phyloP scores from a whole-genome alignment of 805 yeast species.

The Kazachstania taianensis region DNA sequence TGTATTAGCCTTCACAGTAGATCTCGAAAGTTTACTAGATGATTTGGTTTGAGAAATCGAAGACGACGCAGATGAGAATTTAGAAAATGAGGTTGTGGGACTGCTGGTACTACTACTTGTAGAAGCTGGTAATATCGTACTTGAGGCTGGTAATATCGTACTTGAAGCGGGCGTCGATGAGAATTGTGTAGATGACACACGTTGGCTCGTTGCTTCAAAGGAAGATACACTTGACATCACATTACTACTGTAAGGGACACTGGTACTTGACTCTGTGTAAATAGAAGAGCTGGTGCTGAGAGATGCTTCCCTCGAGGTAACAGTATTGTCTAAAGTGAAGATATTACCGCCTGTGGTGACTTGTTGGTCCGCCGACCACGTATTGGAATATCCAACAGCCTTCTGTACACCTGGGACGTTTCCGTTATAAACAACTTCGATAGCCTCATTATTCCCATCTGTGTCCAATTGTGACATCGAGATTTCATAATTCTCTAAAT shows the following conservation, averaged over 20 bases:
- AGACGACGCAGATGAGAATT: no score
- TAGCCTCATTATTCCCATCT: constrained; percentile 11
- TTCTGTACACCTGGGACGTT: constrained; percentile 39
- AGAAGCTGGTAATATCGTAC: neutral
- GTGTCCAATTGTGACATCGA: constrained; percentile 43
- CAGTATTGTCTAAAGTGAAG: constrained; percentile 11
- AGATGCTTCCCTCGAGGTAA: constrained; percentile 10
- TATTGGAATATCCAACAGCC: constrained; percentile 40
- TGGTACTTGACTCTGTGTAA: neutral
- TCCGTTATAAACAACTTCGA: constrained; percentile 15
- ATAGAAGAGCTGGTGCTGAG: neutral
- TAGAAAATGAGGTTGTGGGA: neutral
- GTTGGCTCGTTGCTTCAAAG: neutral
- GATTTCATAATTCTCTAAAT: constrained; percentile 46
- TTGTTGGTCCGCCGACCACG: constrained; percentile 29
- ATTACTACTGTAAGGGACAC: neutral
- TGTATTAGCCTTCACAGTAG: no score
- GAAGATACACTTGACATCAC: no score
- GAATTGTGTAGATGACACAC: neutral
- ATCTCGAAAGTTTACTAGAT: no score
- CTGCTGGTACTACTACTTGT: neutral
- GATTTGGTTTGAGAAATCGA: no score
- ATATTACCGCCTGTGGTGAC: constrained; percentile 25
- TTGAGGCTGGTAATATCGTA: neutral
- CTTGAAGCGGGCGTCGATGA: neutral